Evolutionary conservation across 2,329 filamentous ascomycete genomes (phyloP).

Genomic region (Karstenula rhodostoma): DNA sequence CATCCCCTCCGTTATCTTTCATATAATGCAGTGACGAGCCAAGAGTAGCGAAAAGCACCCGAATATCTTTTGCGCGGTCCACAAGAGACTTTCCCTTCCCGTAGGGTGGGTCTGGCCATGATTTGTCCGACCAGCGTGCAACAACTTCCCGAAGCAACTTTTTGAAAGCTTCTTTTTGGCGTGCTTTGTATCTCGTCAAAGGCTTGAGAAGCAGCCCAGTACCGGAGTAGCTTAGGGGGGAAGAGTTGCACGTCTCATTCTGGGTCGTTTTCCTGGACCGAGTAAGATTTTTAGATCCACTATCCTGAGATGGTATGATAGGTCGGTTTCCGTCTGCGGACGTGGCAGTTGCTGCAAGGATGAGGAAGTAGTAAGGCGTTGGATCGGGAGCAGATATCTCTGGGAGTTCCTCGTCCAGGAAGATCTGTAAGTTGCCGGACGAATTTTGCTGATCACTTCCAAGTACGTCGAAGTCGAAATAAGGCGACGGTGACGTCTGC

Average conservation of each 20-base stretch:
- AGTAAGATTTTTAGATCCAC: not conserved
- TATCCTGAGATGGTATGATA: not conserved
- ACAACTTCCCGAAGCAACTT: not conserved
- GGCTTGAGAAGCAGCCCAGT: not conserved
- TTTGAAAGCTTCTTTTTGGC: not conserved
- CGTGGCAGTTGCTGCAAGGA: not conserved
- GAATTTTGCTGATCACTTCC: not conserved
- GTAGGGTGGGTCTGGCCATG: conserved; percentile 6
- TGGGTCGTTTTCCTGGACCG: not conserved
- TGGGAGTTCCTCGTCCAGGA: not conserved
- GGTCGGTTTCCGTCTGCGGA: not conserved
- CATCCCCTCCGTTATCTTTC: not conserved
- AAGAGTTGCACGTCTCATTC: not conserved
- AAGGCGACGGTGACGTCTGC: not conserved
- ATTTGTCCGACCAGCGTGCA: not conserved
- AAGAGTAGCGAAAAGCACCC: not conserved
- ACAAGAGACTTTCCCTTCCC: conserved; percentile 5
- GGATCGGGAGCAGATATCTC: not conserved
- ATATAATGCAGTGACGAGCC: not conserved
- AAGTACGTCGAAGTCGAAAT: not conserved
- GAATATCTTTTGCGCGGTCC: conserved; percentile 1
- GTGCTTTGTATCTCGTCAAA: not conserved
- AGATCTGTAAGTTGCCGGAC: not conserved
- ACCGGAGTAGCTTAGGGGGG: not conserved
- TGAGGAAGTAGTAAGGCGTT: not conserved